Base-by-base conservation (phyloP, 78 protist species). In the Dictyostelium capitatum region DNA sequence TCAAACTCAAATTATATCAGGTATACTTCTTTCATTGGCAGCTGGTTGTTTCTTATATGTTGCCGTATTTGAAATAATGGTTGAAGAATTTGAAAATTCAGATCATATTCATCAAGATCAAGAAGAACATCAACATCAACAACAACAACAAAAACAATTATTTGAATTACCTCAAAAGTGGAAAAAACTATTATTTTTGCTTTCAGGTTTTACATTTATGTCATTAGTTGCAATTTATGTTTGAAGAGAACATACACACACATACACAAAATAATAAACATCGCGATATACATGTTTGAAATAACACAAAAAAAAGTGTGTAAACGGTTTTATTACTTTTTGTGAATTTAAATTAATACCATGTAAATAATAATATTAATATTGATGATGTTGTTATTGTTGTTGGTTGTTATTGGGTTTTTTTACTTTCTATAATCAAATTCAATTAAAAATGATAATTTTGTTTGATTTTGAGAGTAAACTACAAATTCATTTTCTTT, bases 401-500 rank as follows among this genome's bases (percentile, higher is more conserved):
- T 51, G 10, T 51, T 51, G 10, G 10, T 14, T 51, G 10, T 4
- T 51, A 14, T 4, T 9, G 8, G 53, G 5, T 48, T 48, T 9
- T 48, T 51, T 14, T 14, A 51, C 10, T 51, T 51, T 14, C 6
- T 59, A n/a, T 7, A 7, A 14, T 80, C 72, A 37, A 85, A 78
- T 50, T 89, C 94, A 47, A 89, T 12, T 12, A 89, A 17, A 57
- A 77, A 89, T 17, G 77, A 74, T 53, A 89, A 19, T 28, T 89
- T 80, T 4, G 67, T 25, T 89, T 89, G 94, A 48, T 11, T 43
- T 43, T 70, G 28, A 59, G 57, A 14, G 6, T 77, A 89, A 30
- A 89, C 47, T 3, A 78, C 94, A 72, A 25, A 64, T 64, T 89
- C 94, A 72, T 89, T 70, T 8, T 78, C 56, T 25, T n/a, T 75